Evolutionary conservation across 441 rosid genomes (phyloP), one percentile per base, ranked within the genome.

Genomic region (Melastoma candidum): DNA sequence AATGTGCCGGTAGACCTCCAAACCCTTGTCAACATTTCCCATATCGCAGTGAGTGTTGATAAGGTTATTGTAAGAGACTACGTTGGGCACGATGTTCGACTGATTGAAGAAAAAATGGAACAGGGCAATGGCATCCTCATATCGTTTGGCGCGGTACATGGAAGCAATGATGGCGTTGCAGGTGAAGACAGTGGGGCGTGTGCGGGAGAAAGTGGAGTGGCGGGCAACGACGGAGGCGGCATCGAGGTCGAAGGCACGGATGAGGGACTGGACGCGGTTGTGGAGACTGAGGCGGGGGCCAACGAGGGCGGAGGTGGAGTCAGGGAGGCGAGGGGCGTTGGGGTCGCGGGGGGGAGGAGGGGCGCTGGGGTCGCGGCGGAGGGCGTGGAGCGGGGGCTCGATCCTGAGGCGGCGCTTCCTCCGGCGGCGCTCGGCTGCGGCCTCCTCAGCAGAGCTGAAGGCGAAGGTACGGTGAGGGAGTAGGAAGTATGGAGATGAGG

Each of bases 131-230:
- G 95, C 87, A 1, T 88, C 97, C 11, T 60, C 39, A 54, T 76
- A 85, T 64, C 97, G 76, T 69, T 85, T 81, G 43, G 82, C 77
- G 17, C 97, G 73, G 58, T 88, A 79, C 97, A 85, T 85, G 22
- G 95, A 95, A 0, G 97, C 97, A 36, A 88, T 79, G 55, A 92
- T 81, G 11, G 97, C 98, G 54, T 92, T 92, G 67, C 95, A 92
- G 7, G 95, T 92, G 81, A 92, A 92, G 9, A 88, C 97, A 7
- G 95, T 88, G 60, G 95, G 92, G 11, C 95, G 81, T 12, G 77
- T 78, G 14, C 56, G 65, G 49, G 92, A 79, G 67, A 71, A 82
- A 25, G 85, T 83, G 4, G 95, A 67, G 47, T 74, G 71, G 4
- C 98, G 92, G 12, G 92, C 97, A 6, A 84, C 65, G 12, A 54